Conservation (phyloP, 352 stramenopile species). For the Globisporangium emineosum region DNA sequence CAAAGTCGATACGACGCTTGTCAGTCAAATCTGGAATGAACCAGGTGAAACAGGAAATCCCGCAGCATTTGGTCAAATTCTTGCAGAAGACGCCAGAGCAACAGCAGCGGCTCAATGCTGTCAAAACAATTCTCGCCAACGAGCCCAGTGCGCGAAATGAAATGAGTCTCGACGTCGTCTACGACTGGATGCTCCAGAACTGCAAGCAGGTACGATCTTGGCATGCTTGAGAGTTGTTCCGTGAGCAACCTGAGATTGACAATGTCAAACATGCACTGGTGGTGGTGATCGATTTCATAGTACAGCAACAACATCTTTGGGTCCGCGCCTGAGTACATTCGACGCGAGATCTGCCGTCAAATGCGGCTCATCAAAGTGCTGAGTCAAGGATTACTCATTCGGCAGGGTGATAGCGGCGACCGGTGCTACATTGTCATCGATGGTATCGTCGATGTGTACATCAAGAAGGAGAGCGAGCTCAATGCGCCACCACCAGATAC, state of each 20-base stretch:
- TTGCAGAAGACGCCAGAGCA: constrained; percentile 55
- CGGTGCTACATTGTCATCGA: constrained; percentile 81
- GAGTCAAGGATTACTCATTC: constrained; percentile 55
- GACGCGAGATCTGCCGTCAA: constrained; percentile 72
- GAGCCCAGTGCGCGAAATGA: constrained; percentile 55
- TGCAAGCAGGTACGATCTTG: constrained; percentile 49
- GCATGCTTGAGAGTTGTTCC: background rate
- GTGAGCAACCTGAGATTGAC: background rate
- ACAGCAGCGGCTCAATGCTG: constrained; percentile 38
- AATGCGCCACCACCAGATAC: constrained; percentile 4
- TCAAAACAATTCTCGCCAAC: constrained; percentile 55
- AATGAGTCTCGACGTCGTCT: constrained; percentile 64
- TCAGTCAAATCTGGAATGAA: background rate
- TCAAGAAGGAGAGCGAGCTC: constrained; percentile 51
- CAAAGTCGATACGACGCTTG: constrained; percentile 4
- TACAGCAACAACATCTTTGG: constrained; percentile 85
- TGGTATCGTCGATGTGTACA: constrained; percentile 67
- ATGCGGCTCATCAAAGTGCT: constrained; percentile 67
- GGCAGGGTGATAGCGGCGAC: constrained; percentile 67
- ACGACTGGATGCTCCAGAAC: constrained; percentile 79
- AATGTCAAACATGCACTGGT: background rate
- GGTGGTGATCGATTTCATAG: constrained; percentile 8
- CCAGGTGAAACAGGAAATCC: constrained; percentile 29
- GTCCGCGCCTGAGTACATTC: constrained; percentile 68
- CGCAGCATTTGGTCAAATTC: constrained; percentile 52